Evolutionary conservation across 2,329 filamentous ascomycete genomes (phyloP).

Genomic region (Knoxdaviesia proteae): DNA sequence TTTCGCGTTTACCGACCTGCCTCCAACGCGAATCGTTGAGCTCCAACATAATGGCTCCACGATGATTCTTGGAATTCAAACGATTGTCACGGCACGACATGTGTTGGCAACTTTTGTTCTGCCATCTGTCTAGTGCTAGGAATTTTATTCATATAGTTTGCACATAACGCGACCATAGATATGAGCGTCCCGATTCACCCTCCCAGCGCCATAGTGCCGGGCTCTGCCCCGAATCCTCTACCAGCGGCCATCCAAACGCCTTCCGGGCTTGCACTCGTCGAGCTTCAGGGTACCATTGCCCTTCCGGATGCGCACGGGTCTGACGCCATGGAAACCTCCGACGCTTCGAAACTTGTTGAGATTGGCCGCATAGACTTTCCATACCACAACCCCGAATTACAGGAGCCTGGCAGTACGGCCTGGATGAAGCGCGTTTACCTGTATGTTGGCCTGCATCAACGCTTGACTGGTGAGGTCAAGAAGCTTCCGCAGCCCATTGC

Average conservation of each 20-base stretch:
- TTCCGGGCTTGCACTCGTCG: slow-evolving; percentile 69
- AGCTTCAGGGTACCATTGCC: slow-evolving; percentile 83
- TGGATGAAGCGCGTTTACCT: slow-evolving; percentile 89
- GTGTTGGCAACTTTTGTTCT: no score
- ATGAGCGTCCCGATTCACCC: slow-evolving; percentile 18
- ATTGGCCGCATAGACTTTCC: slow-evolving; percentile 65
- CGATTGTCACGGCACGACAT: no score
- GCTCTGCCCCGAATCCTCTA: slow-evolving; percentile 30
- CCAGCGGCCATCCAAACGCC: slow-evolving; percentile 76
- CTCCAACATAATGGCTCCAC: no score
- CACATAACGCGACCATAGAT: neutral
- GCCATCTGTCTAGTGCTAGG: no score
- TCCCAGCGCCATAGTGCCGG: slow-evolving; percentile 7
- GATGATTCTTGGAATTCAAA: no score
- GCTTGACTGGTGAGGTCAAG: slow-evolving; percentile 76
- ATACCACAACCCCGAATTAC: slow-evolving; percentile 36
- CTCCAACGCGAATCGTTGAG: no score
- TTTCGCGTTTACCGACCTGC: no score
- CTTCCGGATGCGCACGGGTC: slow-evolving; percentile 27
- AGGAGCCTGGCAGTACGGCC: slow-evolving; percentile 30
- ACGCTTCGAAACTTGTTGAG: slow-evolving; percentile 8
- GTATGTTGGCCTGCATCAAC: slow-evolving; percentile 74
- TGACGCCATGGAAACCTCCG: slow-evolving; percentile 7
- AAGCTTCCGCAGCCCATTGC: slow-evolving; percentile 63
- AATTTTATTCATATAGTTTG: no score